Evolutionary conservation across 257 asterid species (phyloP), one percentile per base, ranked within the genome.

Genomic region (Schizonepeta tenuifolia): DNA sequence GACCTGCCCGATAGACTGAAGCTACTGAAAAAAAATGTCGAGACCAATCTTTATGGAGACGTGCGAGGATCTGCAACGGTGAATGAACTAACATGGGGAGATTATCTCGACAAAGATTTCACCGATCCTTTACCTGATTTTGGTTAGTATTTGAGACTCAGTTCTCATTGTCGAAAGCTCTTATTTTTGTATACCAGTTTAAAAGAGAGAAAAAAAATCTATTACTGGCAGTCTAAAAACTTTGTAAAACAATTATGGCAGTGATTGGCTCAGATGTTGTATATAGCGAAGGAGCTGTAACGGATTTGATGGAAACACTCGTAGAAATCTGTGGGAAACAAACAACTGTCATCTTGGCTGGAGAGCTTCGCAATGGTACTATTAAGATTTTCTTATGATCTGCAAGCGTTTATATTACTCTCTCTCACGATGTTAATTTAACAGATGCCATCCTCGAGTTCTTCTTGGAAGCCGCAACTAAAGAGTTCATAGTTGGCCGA

Each of bases 361-460:
- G 97, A 71, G 97, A 90, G 83, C 96, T 93, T 78, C 91, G 97
- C n/a, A 93, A 93, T 21, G 98, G 97, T 91, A 86, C 53, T 89
- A 86, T 56, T 38, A 4, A 60, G 40, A 35, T 24, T 9, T 59
- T 65, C 15, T 58, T 33, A 43, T 22, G 56, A 59, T 72, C 36
- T 7, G 33, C 17, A n/a, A 44, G 5, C 56, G 35, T 49, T 51
- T 21, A 33, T 22, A 35, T 18, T 67, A 60, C 18, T 9, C 35
- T 53, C 35, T 53, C 62, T 58, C 60, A 15, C 53, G 50, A 4
- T 55, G 7, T 67, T 76, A 72, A 12, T 72, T 57, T 72, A 21
- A 70, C 86, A 91, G 98, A 93, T 84, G 98, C 97, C 55, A 85
- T 90, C 67, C 95, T 93, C 12, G 98, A 93, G 67, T 93, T 77